Conservation (phyloP, 306 rosid genomes). For the Acacia confusa region DNA sequence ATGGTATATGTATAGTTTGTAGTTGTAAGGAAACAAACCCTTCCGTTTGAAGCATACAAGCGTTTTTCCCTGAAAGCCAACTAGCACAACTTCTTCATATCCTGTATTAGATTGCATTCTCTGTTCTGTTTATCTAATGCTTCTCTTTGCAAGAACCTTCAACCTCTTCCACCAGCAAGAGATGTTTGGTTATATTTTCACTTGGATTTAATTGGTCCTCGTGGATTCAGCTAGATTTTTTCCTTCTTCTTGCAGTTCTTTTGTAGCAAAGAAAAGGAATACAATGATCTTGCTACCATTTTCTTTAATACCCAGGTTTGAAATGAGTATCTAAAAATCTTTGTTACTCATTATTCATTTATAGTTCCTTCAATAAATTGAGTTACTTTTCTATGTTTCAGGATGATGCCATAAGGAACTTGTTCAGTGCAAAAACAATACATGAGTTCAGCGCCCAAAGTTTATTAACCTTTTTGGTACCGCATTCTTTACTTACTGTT, state of each 20-base stretch:
- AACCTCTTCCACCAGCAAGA: not conserved
- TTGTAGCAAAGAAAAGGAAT: constrained; percentile 67
- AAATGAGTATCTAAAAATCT: constrained; percentile 9
- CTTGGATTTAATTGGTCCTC: not conserved
- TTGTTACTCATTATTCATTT: constrained; percentile 21
- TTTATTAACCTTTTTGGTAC: constrained; percentile 93
- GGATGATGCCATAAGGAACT: constrained; percentile 99
- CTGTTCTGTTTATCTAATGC: not conserved
- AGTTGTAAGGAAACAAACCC: not conserved
- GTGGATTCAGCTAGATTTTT: constrained; percentile 15
- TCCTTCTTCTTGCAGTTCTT: constrained; percentile 48
- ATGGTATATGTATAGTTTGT: not conserved
- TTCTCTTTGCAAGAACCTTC: not conserved
- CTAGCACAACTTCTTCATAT: not conserved
- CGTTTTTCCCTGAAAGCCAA: not conserved
- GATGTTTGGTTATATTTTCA: not conserved
- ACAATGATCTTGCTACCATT: constrained; percentile 80
- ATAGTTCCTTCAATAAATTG: constrained; percentile 3
- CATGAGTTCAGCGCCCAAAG: constrained; percentile 95
- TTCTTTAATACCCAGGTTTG: constrained; percentile 89
- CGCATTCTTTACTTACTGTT: constrained; percentile 33
- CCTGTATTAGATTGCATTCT: not conserved
- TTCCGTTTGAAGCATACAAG: not conserved
- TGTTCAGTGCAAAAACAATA: constrained; percentile 95
- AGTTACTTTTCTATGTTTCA: constrained; percentile 41